Evolutionary conservation across 2,329 filamentous ascomycete genomes (phyloP).

Genomic region (Talaromyces pinophilus): DNA sequence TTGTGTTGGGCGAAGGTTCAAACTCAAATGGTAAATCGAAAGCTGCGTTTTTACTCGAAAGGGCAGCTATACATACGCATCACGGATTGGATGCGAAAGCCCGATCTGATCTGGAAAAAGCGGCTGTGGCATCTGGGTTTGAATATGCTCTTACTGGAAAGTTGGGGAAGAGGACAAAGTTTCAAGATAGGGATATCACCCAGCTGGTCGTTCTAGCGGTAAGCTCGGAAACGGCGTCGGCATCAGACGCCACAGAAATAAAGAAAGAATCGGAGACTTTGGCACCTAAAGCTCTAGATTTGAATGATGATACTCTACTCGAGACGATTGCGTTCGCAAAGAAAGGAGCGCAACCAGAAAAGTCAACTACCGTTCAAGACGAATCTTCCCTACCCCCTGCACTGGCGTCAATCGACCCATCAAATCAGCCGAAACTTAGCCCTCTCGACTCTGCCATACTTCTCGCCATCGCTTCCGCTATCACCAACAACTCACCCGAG

Average conservation of each 20-base stretch:
- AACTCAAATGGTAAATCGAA: slow-evolving; percentile 50
- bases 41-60: slow-evolving; percentile 75
- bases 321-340: slow-evolving; percentile 81
- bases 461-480: slow-evolving; percentile 74
- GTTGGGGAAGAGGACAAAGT: slow-evolving; percentile 66
- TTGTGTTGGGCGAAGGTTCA: slow-evolving; percentile 31
- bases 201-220: slow-evolving; percentile 89
- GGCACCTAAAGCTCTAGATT: slow-evolving; percentile 67
- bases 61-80: slow-evolving; percentile 78
- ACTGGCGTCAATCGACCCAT: slow-evolving; percentile 68
- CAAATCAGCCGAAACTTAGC: slow-evolving; percentile 77
- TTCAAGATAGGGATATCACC: slow-evolving; percentile 58
- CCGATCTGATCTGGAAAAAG: slow-evolving; percentile 67
- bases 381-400: slow-evolving; percentile 58
- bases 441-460: slow-evolving; percentile 89
- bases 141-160: slow-evolving; percentile 81
- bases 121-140: slow-evolving; percentile 68
- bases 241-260: slow-evolving; percentile 20
- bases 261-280: slow-evolving; percentile 34
- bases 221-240: slow-evolving; percentile 55
- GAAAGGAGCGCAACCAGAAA: slow-evolving; percentile 43
- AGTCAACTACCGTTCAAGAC: slow-evolving; percentile 41
- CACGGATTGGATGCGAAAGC: slow-evolving; percentile 80
- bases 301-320: slow-evolving; percentile 91
- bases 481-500: slow-evolving; percentile 83